Evolutionary conservation across 805 yeast species (phyloP), one percentile per base, ranked within the genome.

Genomic region (Spathaspora hagerdaliae): DNA sequence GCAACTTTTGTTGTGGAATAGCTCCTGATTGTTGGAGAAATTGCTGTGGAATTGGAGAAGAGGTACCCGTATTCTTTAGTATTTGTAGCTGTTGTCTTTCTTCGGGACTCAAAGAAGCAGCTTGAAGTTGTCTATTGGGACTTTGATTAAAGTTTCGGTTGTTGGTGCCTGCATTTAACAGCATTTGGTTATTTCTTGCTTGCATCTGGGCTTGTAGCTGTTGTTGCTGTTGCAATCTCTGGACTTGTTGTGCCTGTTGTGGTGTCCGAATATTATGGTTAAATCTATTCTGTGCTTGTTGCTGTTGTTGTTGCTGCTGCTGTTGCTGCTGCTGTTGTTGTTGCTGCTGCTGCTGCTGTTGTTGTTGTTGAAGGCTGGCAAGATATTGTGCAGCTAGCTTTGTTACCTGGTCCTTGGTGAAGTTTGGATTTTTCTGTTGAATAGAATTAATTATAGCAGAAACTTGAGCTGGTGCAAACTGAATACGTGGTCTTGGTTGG

Each of bases 381-480:
- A 82, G 60, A 53, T 82, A 81, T 12, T 81, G 73, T 2, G 85
- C 85, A 2, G 88, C 87, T 46, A 82, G 68, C 47, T 79, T 76
- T 2, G 85, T 79, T 1, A 83, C 86, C 54, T 83, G 85, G 46
- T 79, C 83, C 49, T 81, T 81, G 9, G 80, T 69, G 57, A 81
- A 64, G 31, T 72, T 75, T 1, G 89, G 89, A 57, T 83, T 78
- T 53, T 81, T 81, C n/a, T 75, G 64, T 57, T 82, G 86, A 44
- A 83, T 82, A 38, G 82, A 80, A 51, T 73, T 78, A 46, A 83
- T 78, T 36, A 83, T 75, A 1, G 85, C 83, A 8, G 85, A 75
- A 4, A 83, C 85, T 53, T 83, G 87, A 1, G 82, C 78, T 11
- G 82, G 79, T 0, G 81, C 76, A 59, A 81, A 77, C 37, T 68